A percentile compares a stretch with the other conserved stretches of the same genome.
Evolutionary conservation across 306 rosid species (phyloP).

Genomic region (Rosa persica): DNA sequence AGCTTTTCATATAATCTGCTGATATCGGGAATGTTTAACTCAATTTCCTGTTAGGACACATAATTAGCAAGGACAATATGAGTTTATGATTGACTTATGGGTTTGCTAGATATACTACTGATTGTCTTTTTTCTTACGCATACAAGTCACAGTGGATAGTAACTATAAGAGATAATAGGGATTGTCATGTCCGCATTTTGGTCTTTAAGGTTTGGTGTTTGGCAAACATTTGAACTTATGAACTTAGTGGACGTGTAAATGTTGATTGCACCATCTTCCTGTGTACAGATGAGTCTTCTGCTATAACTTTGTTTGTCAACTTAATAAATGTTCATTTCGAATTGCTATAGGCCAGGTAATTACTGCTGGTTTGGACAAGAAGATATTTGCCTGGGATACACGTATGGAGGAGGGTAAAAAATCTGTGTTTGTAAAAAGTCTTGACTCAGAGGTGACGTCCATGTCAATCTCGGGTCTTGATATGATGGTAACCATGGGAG

Average conservation of each 20-base stretch:
- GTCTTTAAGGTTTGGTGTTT: too few species aligned
- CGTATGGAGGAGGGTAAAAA: slow-evolving; percentile 40
- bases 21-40: neutral
- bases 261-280: neutral
- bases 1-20: neutral
- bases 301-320: slow-evolving; percentile 12
- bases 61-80: neutral
- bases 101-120: neutral
- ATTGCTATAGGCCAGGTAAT: slow-evolving; percentile 62
- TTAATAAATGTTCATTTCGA: neutral
- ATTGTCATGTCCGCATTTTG: too few species aligned
- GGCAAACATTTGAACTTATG: too few species aligned
- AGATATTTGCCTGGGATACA: slow-evolving; percentile 61
- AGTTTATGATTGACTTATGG: neutral
- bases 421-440: slow-evolving; percentile 30
- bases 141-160: too few species aligned
- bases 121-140: neutral
- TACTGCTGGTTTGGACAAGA: slow-evolving; percentile 74
- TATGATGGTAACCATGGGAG: slow-evolving; percentile 57
- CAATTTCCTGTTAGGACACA: neutral
- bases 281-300: neutral
- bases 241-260: neutral
- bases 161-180: too few species aligned
- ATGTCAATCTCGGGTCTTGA: slow-evolving; percentile 63
- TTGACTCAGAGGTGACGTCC: slow-evolving; percentile 60